Base-by-base conservation (phyloP, 192 early-diverging fungal species). In the Irineochytrium annulatum region DNA sequence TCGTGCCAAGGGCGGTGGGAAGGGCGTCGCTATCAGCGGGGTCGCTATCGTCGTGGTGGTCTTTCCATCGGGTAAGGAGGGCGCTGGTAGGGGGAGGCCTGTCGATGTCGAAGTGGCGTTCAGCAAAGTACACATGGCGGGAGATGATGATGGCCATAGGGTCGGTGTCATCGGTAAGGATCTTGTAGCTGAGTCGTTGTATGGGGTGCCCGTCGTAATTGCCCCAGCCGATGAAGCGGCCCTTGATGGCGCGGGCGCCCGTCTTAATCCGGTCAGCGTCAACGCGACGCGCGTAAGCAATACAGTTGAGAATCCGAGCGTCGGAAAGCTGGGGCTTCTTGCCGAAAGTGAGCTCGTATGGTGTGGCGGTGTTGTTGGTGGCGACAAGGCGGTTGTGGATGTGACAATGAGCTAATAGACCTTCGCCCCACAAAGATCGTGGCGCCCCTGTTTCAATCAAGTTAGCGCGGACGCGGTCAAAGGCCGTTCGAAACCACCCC, bases 141-240 rank as follows among this genome's bases (percentile, higher is more conserved):
- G 11, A 43, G 56, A 58, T 58, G 56, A 58, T 16, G 56, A 43
- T 19, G 14, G 46, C 6, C 5, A 22, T 5, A 6, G 13, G 46
- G 24, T 26, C 19, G 31, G 11, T 26, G 22, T 41, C 35, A 6
- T 13, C 13, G 34, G 28, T 3, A 3, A 37, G 27, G 35, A 58
- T 58, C 26, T 43, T 58, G 19, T 43, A 58, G 20, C 56, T 28
- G 11, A 3, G 34, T 6, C 19, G 11, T 19, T 31, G 29, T 14
- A 16, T 43, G 32, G 56, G 22, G 3, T 58, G 34, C 13, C 34
- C 56, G 37, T 58, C 56, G 6, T 3, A 3, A 35, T 43, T 14
- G 20, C n/a, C 56, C 34, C 43, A 58, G 31, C 34, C 32, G 5
- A 58, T 58, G 56, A 58, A 58, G n/a, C 56, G 32, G 4, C 56